Evolutionary conservation across 768 basidiomycete genomes (phyloP).

Genomic region (Pisolithus tinctorius): DNA sequence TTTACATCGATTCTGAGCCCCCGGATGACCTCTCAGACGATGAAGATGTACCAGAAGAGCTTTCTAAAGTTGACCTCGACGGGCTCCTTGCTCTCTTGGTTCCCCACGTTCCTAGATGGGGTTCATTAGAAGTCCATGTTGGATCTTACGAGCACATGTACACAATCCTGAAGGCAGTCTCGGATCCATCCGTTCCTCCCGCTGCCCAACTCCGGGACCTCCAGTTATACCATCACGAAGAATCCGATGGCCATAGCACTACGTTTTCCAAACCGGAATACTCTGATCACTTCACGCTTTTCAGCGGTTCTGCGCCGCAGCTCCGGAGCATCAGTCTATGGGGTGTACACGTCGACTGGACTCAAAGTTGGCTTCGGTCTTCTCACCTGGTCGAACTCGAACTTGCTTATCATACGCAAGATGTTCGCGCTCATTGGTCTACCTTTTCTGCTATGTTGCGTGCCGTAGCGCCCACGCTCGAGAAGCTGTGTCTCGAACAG

Average conservation of each 20-base stretch:
- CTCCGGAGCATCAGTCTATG: conserved; percentile 48
- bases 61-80: conserved; percentile 15
- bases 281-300: conserved; percentile 38
- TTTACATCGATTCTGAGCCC: conserved; percentile 41
- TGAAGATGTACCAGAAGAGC: conserved; percentile 12
- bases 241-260: conserved; percentile 29
- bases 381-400: conserved; percentile 42
- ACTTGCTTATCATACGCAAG: conserved; percentile 54
- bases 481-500: conserved; percentile 42
- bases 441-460: conserved; percentile 48
- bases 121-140: conserved; percentile 40
- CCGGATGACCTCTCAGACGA: conserved; percentile 18
- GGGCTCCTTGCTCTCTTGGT: conserved; percentile 32
- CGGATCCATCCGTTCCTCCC: conserved; percentile 29
- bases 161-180: conserved; percentile 35
- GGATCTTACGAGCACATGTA: conserved; percentile 43
- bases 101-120: conserved; percentile 52
- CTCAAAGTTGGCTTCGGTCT: conserved; percentile 28
- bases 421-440: conserved; percentile 55
- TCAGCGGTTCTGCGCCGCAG: conserved; percentile 47
- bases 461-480: conserved; percentile 49
- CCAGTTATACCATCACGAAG: conserved; percentile 43
- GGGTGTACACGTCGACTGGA: conserved; percentile 71
- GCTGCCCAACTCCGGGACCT: conserved; percentile 52
- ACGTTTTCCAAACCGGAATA: conserved; percentile 18